Evolutionary conservation across 306 rosid species (phyloP).

Genomic region (Geum urbanum): DNA sequence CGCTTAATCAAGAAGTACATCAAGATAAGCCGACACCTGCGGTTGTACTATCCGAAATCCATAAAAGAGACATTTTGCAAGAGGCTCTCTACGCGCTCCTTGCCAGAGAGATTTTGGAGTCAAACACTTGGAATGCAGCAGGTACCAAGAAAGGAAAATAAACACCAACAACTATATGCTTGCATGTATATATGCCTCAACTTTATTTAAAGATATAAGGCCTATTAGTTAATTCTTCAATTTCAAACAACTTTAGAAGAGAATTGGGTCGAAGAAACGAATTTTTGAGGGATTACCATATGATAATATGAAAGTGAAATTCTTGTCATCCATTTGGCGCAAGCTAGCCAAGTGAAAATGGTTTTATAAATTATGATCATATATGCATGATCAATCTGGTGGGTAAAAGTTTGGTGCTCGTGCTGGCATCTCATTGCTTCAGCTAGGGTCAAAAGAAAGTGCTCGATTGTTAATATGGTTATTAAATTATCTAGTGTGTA

Average conservation of each 20-base stretch:
- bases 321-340: constrained; percentile 70
- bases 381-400: constrained; percentile 5
- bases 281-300: constrained; percentile 4
- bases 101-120: no score
- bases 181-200: background rate
- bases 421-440: constrained; percentile 19
- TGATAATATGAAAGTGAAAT: constrained; percentile 37
- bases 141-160: constrained; percentile 57
- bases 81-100: no score
- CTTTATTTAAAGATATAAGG: constrained; percentile 19
- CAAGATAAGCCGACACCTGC: no score
- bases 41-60: no score
- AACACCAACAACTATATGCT: constrained; percentile 44
- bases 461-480: no score
- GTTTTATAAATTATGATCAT: constrained; percentile 6
- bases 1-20: no score
- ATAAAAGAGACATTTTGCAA: no score
- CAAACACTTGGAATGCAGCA: constrained; percentile 26
- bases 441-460: background rate
- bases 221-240: constrained; percentile 18
- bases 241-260: constrained; percentile 13
- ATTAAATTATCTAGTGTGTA: no score
- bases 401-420: constrained; percentile 19
- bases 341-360: constrained; percentile 23
- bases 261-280: background rate